Evolutionary conservation across 352 stramenopile genomes (phyloP), one percentile per base, ranked within the genome.

Genomic region (Thraustochytrium sp.): DNA sequence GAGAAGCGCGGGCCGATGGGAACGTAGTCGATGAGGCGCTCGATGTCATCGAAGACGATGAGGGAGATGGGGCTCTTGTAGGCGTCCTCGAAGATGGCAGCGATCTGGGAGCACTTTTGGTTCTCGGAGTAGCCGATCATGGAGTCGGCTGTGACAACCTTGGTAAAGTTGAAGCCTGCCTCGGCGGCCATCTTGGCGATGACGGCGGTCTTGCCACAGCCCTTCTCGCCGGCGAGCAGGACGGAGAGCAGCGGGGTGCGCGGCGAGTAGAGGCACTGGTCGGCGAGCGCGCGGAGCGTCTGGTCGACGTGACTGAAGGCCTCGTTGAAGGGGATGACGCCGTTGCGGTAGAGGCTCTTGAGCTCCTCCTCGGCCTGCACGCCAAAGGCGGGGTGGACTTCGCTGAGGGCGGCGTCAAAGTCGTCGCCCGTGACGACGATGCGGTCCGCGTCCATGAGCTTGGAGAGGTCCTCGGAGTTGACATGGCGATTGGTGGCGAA

Each of bases 31-130:
- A 99, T 98, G 49, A 99, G 91, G 23, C 97, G 93, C 89, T 99
- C 97, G 84, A 99, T 97, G 87, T 99, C 96, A 89, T 99, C 97
- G 55, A 99, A 93, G 80, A 99, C 96, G 88, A 99, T 99, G 82
- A 99, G 93, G 29, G 95, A 98, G 13, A 99, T 89, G 0, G 96
- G 92, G 49, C 94, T 98, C 85, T 97, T 98, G 89, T 99, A 99
- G 3, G 96, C 96, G 89, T 99, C 96, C 85, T 98, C 92, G 82
- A 98, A 98, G 23, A 89, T 83, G 34, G 86, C 88, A 16, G 82
- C 77, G 29, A 92, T 88, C 37, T 48, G 37, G 21, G 34, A 48
- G 9, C 53, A 68, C 89, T 99, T 99, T 84, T 91, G 89, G 76
- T 88, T 93, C 82, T 99, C 97, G 0, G 90, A 90, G 53, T 94